Percentiles rank a stretch among this genome's conserved stretches.
Evolutionary conservation across 2,329 filamentous ascomycete species (phyloP).

Genomic region (Calonectria pseudoturangicola): DNA sequence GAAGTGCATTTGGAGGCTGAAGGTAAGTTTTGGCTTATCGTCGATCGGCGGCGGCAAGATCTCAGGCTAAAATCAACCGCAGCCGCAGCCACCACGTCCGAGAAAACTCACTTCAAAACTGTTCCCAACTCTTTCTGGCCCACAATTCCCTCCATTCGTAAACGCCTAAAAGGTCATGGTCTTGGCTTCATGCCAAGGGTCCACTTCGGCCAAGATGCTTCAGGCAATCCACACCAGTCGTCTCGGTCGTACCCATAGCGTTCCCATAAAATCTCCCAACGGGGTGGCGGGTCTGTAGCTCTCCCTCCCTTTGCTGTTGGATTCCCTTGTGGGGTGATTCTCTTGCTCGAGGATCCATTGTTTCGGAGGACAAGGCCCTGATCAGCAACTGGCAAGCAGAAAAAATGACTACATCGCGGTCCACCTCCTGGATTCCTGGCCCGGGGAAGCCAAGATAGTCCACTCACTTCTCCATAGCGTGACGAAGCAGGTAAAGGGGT

Average conservation of each 20-base stretch:
- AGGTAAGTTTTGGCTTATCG: conserved; percentile 10
- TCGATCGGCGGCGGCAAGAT: conserved; percentile 12
- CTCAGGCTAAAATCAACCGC: conserved; percentile 18
- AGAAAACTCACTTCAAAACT: not conserved
- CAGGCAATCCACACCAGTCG: conserved; percentile 11
- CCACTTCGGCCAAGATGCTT: conserved; percentile 19
- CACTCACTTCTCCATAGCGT: conserved; percentile 12
- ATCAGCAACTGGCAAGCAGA: conserved; percentile 1
- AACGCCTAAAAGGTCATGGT: conserved; percentile 6
- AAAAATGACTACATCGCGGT: conserved; percentile 18
- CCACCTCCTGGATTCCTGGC: conserved; percentile 14
- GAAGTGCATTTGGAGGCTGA: conserved; percentile 1
- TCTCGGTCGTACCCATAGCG: conserved; percentile 17
- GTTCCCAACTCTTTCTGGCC: not conserved
- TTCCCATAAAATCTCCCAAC: not conserved
- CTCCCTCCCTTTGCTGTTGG: not conserved
- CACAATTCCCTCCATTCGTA: not conserved
- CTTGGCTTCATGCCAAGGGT: conserved; percentile 21
- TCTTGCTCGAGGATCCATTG: conserved; percentile 9
- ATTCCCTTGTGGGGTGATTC: conserved; percentile 14
- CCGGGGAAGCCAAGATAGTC: conserved; percentile 17
- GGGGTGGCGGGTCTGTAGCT: not conserved
- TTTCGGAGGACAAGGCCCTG: conserved; percentile 12
- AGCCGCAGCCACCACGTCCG: not conserved
- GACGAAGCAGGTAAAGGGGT: conserved; percentile 15